Conservation (phyloP, 257 asterid species). For the Ophiorrhiza pumila region DNA sequence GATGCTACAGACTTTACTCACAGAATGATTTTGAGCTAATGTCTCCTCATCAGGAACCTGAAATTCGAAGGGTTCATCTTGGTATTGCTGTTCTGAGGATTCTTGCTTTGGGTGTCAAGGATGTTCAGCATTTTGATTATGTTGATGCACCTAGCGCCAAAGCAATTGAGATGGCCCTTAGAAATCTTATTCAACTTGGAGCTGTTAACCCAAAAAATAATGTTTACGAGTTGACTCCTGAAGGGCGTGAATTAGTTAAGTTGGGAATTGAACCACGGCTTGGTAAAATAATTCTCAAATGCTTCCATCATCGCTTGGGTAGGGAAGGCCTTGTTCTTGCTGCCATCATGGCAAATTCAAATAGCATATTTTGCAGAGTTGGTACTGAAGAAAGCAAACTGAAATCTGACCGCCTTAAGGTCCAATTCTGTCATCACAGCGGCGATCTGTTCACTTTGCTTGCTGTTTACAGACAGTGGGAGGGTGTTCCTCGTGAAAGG, state of each 20-base stretch:
- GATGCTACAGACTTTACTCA: conserved; percentile 71
- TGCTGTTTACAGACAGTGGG: conserved; percentile 89
- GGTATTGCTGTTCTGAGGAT: conserved; percentile 89
- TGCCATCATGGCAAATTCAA: conserved; percentile 85
- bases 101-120: conserved; percentile 75
- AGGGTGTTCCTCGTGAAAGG: conserved; percentile 44
- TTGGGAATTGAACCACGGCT: conserved; percentile 94
- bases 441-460: conserved; percentile 95
- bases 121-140: conserved; percentile 69
- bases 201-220: conserved; percentile 45
- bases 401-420: conserved; percentile 82
- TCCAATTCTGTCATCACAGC: conserved; percentile 75
- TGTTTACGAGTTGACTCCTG: conserved; percentile 47
- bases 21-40: conserved; percentile 60
- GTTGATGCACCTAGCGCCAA: conserved; percentile 71
- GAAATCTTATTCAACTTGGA: conserved; percentile 72
- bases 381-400: conserved; percentile 64
- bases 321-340: conserved; percentile 91
- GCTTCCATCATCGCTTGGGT: conserved; percentile 56
- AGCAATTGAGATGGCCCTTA: conserved; percentile 74
- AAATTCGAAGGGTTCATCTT: conserved; percentile 85
- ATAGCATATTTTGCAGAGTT: conserved; percentile 88
- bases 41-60: conserved; percentile 81
- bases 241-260: conserved; percentile 68
- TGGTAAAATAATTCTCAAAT: conserved; percentile 71